Conservation (phyloP, 139 green algal genomes). For the Picochlorum sp. region DNA sequence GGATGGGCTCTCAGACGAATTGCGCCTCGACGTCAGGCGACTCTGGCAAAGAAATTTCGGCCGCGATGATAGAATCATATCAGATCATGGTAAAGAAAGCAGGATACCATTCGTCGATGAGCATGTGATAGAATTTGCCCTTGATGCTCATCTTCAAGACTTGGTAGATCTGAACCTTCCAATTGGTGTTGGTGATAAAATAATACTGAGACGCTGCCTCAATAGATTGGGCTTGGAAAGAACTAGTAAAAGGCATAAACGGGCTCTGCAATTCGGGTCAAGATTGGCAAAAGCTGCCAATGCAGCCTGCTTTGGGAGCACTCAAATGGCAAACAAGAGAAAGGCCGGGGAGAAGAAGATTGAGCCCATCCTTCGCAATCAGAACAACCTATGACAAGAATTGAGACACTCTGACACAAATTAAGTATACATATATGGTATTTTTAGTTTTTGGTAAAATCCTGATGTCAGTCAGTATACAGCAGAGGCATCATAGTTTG, state of each 20-base stretch:
- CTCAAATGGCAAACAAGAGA: slow-evolving; percentile 59
- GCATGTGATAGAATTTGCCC: slow-evolving; percentile 45
- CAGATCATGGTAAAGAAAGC: slow-evolving; percentile 71
- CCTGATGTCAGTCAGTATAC: too few relatives aligned
- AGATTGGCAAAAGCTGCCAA: slow-evolving; percentile 76
- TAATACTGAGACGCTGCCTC: slow-evolving; percentile 60
- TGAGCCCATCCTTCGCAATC: too few relatives aligned
- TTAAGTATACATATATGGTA: too few relatives aligned
- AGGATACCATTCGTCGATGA: slow-evolving; percentile 91
- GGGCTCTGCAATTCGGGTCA: slow-evolving; percentile 89
- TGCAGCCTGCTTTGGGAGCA: slow-evolving; percentile 74
- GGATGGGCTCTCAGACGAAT: slow-evolving; percentile 49
- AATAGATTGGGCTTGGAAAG: slow-evolving; percentile 46
- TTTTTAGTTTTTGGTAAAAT: too few relatives aligned
- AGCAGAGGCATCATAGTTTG: too few relatives aligned
- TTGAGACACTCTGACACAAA: too few relatives aligned
- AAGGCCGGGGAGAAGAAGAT: slow-evolving; percentile 42
- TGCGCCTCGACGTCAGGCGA: slow-evolving; percentile 70
- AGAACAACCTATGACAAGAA: too few relatives aligned
- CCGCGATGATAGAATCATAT: slow-evolving; percentile 78
- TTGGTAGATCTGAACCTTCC: slow-evolving; percentile 38
- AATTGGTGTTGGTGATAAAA: slow-evolving; percentile 78
- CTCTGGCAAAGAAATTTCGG: slow-evolving; percentile 91
- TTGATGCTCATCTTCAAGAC: slow-evolving; percentile 35
- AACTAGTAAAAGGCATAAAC: slow-evolving; percentile 64